Conservation (phyloP, 1,139 yeast genomes). For the Debaryomyces coudertii region DNA sequence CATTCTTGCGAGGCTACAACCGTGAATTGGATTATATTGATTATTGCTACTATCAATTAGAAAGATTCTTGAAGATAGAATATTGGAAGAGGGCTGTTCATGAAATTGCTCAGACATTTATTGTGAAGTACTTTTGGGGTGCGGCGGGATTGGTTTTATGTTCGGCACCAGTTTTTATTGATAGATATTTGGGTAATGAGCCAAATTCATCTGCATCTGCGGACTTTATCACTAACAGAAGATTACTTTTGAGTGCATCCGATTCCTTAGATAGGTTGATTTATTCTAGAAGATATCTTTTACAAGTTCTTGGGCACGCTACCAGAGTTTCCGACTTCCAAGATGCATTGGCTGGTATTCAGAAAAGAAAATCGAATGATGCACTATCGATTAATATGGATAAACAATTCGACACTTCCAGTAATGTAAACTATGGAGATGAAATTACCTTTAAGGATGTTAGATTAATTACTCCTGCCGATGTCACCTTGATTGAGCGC, state of each 20-base stretch:
- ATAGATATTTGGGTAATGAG: constrained; percentile 53
- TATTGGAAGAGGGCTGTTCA: constrained; percentile 74
- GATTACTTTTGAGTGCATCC: constrained; percentile 81
- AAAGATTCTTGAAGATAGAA: constrained; percentile 76
- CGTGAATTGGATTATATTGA: constrained; percentile 81
- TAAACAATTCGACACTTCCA: background rate
- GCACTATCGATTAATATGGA: constrained; percentile 9
- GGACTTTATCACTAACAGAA: constrained; percentile 86
- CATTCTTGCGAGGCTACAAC: constrained; percentile 78
- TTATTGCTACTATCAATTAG: constrained; percentile 78
- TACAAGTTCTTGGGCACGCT: constrained; percentile 85
- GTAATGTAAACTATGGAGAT: constrained; percentile 47
- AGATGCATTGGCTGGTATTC: constrained; percentile 61
- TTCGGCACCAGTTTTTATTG: constrained; percentile 84
- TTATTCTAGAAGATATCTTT: constrained; percentile 80
- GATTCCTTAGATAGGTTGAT: constrained; percentile 88
- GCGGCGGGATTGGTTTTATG: constrained; percentile 90
- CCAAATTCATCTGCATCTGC: constrained; percentile 64
- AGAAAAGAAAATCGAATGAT: constrained; percentile 31
- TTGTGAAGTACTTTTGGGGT: constrained; percentile 93
- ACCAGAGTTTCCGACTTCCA: constrained; percentile 74
- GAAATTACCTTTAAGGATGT: constrained; percentile 73
- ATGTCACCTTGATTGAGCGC: constrained; percentile 69
- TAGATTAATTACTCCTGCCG: constrained; percentile 82
- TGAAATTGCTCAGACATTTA: constrained; percentile 79